phyloP scores from a whole-genome alignment of 2,329 filamentous ascomycete species.

The Exophiala calicioides region DNA sequence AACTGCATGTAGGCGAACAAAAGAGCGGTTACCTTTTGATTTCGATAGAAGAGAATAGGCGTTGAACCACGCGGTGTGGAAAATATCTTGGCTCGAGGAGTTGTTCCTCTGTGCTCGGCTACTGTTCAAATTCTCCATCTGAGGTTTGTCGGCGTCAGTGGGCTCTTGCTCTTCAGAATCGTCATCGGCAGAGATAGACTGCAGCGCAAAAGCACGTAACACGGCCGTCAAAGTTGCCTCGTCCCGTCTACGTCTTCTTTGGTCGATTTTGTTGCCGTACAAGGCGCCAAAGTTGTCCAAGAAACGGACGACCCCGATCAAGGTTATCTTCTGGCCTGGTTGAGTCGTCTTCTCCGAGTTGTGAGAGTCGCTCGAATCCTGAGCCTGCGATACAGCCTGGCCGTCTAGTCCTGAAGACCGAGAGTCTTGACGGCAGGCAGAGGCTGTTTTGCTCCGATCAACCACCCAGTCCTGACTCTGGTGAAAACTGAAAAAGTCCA shows the following conservation, averaged over 20 bases:
- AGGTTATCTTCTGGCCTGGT: constrained; percentile 3
- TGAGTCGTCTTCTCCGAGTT: background rate
- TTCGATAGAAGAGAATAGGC: constrained; percentile 4
- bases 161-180: too few species aligned
- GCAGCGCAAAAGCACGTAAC: constrained; percentile 7
- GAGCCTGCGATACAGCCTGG: background rate
- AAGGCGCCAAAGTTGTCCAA: constrained; percentile 9
- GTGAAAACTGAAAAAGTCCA: background rate
- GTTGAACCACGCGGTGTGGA: constrained; percentile 4
- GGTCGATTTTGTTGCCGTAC: constrained; percentile 12
- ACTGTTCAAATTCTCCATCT: background rate
- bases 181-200: constrained; percentile 3
- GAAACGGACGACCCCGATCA: constrained; percentile 11
- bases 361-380: background rate
- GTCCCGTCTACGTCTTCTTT: background rate
- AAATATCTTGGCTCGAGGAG: background rate
- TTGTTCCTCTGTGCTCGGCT: background rate
- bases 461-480: background rate
- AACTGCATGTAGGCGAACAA: constrained; percentile 5
- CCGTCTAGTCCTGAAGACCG: too few species aligned
- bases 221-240: constrained; percentile 5
- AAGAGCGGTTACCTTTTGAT: constrained; percentile 2
- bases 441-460: background rate
- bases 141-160: background rate
- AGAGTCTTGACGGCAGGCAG: too few species aligned